Base-by-base conservation (phyloP, 495 filamentous ascomycete genomes). In the Penicillium dipodomyicola region DNA sequence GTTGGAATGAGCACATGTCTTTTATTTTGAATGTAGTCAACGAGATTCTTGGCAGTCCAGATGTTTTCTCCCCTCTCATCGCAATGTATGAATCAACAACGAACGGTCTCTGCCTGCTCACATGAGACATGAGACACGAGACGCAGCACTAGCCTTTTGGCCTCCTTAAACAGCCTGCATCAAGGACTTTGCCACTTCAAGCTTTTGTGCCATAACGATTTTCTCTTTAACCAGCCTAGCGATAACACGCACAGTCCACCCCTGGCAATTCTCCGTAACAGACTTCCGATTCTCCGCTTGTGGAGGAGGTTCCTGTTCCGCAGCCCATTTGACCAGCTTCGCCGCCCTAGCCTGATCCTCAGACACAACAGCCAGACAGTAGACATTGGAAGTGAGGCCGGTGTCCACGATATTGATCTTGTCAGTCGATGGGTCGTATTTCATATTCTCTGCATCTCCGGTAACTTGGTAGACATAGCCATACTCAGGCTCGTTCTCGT, bases 251-350 rank as follows among this genome's bases (percentile, higher is more conserved):
- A 67, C 54, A 17, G 42, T 32, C 62, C 54, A 67, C 0, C 61
- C 59, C 32, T 67, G 62, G n/a, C 64, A 67, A 50, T 69, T 67
- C 56, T 65, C 59, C 49, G n/a, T 46, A 11, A 63, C 67, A 11
- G 33, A 17, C 14, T 51, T 22, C 19, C 56, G 39, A 56, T 58
- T 62, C 6, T 27, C n/a, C 9, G 66, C 66, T 11, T 39, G 30
- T 1, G 61, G 61, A 32, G 66, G 61, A 5, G 15, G 22, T 33
- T 69, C 64, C 4, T 35, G 6, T 45, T 62, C 53, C 19, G 64
- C 61, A 30, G 62, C 39, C 25, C 60, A 15, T 17, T 42, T 52
- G n/a, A 52, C 49, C 25, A 52, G 5, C 40, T 47, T 49, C 2
- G 61, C 49, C 4, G 52, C 25, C 12, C 11, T 32, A 5, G 32